phyloP scores from a whole-genome alignment of 2,329 filamentous ascomycete species.

The Sclerotinia nivalis region DNA sequence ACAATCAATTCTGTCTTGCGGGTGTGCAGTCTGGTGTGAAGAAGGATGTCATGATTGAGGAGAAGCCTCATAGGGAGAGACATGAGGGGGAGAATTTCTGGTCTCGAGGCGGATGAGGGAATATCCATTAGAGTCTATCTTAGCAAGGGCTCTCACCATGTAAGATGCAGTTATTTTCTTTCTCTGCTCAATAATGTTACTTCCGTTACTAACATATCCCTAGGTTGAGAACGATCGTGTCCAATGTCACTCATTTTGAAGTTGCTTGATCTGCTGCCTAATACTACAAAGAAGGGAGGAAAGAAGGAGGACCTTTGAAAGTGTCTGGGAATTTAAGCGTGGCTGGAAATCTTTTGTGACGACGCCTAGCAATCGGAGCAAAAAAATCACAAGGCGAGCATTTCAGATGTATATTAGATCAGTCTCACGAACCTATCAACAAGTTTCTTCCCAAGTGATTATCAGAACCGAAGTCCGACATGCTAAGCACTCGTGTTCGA shows the following conservation, averaged over 20 bases:
- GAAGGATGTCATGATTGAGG: conserved; percentile 30
- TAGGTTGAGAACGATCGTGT: neutral
- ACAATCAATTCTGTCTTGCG: conserved; percentile 35
- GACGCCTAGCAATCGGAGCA: too few relatives aligned
- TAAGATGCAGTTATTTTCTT: neutral
- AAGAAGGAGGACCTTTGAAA: too few relatives aligned
- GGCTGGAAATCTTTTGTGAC: too few relatives aligned
- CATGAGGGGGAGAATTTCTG: conserved; percentile 32
- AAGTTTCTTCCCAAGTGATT: too few relatives aligned
- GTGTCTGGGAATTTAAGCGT: too few relatives aligned
- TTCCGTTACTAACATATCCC: neutral
- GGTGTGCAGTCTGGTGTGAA: conserved; percentile 40
- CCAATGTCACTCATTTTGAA: too few relatives aligned
- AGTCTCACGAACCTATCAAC: too few relatives aligned
- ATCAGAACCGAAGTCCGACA: too few relatives aligned
- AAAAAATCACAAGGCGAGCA: too few relatives aligned
- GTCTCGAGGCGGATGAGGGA: neutral
- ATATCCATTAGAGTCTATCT: neutral
- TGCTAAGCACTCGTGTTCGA: too few relatives aligned
- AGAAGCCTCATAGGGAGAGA: conserved; percentile 31
- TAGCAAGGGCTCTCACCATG: neutral
- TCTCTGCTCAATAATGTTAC: neutral
- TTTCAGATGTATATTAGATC: too few relatives aligned
- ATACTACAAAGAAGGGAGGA: too few relatives aligned
- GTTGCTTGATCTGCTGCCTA: neutral